These are phyloP conservation scores for Venturia nashicola DNA, from an alignment of 2,329 filamentous ascomycete genomes.

Conservation along the genomic window DNA sequence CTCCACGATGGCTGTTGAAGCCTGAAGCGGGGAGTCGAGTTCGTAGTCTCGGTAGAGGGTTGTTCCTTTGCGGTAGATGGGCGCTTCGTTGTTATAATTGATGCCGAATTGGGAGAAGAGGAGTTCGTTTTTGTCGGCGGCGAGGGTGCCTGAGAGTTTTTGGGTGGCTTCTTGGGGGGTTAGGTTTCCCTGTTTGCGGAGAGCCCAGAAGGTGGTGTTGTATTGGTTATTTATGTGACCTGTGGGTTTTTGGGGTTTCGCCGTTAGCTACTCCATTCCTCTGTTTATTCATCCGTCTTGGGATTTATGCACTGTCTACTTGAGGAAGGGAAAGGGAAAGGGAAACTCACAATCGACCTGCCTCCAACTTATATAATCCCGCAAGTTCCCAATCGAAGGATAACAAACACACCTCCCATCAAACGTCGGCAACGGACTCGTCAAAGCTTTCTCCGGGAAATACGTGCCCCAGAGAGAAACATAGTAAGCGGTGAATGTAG, in stretches of 20 bases:
- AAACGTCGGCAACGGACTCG: conserved; percentile 72
- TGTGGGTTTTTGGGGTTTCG: too few relatives aligned
- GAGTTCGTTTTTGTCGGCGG: conserved; percentile 91
- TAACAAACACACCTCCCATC: conserved; percentile 88
- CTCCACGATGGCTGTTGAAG: not conserved
- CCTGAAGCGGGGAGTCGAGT: not conserved
- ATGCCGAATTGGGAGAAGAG: conserved; percentile 71
- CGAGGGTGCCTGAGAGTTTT: conserved; percentile 66
- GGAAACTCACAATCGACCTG: conserved; percentile 74
- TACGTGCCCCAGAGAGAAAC: conserved; percentile 65
- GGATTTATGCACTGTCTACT: too few relatives aligned
- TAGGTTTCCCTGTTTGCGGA: conserved; percentile 69
- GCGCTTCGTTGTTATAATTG: conserved; percentile 95
- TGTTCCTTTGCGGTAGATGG: conserved; percentile 88
- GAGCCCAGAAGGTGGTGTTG: conserved; percentile 90
- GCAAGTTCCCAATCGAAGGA: conserved; percentile 66
- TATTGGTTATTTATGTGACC: conserved; percentile 98
- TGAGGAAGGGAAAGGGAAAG: not conserved
- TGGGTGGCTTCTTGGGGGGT: conserved; percentile 69
- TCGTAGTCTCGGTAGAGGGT: conserved; percentile 62
- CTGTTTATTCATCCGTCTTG: too few relatives aligned
- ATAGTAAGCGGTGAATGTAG: conserved; percentile 88
- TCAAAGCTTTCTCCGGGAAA: conserved; percentile 60
- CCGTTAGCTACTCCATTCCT: too few relatives aligned
- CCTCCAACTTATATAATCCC: conserved; percentile 94